Conservation (phyloP, 2,329 filamentous ascomycete species). For the Cryphonectria japonica region DNA sequence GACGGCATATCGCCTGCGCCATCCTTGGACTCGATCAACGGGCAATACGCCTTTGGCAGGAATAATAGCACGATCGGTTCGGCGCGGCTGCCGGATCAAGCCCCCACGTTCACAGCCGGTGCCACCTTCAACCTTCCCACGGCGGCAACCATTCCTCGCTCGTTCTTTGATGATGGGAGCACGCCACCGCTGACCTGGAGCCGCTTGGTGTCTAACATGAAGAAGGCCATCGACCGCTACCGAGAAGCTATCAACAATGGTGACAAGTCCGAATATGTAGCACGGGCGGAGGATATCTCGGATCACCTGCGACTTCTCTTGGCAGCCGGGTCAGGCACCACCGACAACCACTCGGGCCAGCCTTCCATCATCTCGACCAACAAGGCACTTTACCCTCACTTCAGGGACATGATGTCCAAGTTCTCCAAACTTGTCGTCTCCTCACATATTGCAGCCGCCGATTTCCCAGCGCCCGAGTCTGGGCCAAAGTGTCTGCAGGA, state of each 20-base stretch:
- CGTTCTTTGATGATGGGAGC: conserved; percentile 89
- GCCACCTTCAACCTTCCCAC: conserved; percentile 60
- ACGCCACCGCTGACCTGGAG: conserved; percentile 86
- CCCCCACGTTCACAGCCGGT: conserved; percentile 59
- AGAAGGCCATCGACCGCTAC: conserved; percentile 85
- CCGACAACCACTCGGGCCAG: conserved; percentile 97
- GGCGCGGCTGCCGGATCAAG: conserved; percentile 40
- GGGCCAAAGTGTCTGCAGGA: conserved; percentile 95
- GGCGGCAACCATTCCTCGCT: conserved; percentile 69
- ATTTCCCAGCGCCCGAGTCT: conserved; percentile 93
- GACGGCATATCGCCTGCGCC: conserved; percentile 82
- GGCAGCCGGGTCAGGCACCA: conserved; percentile 95
- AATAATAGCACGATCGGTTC: conserved; percentile 40
- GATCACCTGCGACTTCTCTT: conserved; percentile 91
- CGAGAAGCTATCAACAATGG: conserved; percentile 84
- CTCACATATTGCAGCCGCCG: conserved; percentile 93
- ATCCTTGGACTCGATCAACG: conserved; percentile 89
- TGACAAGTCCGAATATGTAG: conserved; percentile 87
- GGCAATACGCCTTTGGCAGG: conserved; percentile 60
- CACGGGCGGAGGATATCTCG: conserved; percentile 95
- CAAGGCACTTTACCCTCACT: conserved; percentile 95
- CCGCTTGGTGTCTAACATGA: conserved; percentile 89
- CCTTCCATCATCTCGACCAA: conserved; percentile 99
- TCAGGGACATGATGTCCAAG: conserved; percentile 99
- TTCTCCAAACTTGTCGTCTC: conserved; percentile 99